These are phyloP conservation scores for Diplodia seriata DNA, from an alignment of 2,329 filamentous ascomycete species.

Conservation along the genomic window DNA sequence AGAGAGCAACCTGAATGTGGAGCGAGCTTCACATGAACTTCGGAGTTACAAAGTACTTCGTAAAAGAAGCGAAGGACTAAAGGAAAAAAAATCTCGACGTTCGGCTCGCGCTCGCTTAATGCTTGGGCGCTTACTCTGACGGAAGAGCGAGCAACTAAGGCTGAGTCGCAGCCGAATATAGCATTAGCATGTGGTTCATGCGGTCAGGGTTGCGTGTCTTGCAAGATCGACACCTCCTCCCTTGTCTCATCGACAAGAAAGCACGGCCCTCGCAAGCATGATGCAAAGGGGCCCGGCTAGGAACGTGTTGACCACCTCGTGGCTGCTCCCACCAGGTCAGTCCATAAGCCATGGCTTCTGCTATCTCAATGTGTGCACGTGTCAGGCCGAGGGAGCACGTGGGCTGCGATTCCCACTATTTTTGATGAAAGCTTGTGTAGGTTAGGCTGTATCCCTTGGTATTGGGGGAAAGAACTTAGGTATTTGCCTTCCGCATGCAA, in stretches of 20 bases:
- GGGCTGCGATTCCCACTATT: background rate
- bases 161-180: slow-evolving; percentile 23
- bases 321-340: background rate
- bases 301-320: background rate
- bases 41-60: background rate
- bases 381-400: slow-evolving; percentile 1
- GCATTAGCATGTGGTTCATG: background rate
- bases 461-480: background rate
- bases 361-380: background rate
- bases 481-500: background rate
- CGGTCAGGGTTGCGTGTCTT: slow-evolving; percentile 9
- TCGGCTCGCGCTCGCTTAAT: slow-evolving; percentile 2
- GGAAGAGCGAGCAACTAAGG: slow-evolving; percentile 11
- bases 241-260: slow-evolving; percentile 19
- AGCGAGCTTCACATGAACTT: background rate
- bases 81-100: background rate
- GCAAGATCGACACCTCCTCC: slow-evolving; percentile 28
- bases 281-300: slow-evolving; percentile 5
- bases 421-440: background rate
- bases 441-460: background rate
- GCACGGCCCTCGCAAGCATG: background rate
- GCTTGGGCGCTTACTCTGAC: background rate
- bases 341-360: background rate
- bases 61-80: background rate
- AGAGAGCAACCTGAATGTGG: background rate